These are phyloP conservation scores for Gossypium herbaceum DNA, from an alignment of 345 rosid species.

Conservation along the genomic window DNA sequence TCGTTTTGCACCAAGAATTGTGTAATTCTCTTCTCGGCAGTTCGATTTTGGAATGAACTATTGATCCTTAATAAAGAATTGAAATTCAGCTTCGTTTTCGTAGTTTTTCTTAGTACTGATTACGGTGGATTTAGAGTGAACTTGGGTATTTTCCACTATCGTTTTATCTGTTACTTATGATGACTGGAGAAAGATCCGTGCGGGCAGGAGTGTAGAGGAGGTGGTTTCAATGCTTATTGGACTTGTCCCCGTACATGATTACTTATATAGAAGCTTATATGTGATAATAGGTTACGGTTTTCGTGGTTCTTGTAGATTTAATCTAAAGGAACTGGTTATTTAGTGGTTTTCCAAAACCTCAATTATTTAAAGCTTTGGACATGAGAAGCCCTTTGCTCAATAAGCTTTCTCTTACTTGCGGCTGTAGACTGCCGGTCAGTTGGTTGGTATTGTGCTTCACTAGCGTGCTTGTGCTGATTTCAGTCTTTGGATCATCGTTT, in stretches of 20 bases:
- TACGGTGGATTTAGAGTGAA: conserved; percentile 17
- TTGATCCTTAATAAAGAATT: conserved; percentile 25
- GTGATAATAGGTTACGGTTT: conserved; percentile 40
- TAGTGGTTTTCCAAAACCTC: conserved; percentile 27
- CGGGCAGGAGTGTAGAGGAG: conserved; percentile 16
- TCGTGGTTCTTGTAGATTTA: conserved; percentile 27
- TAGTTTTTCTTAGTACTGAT: conserved; percentile 7
- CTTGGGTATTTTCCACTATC: background rate
- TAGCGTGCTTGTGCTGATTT: conserved; percentile 57
- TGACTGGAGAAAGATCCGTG: conserved; percentile 14
- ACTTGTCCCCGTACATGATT: conserved; percentile 21
- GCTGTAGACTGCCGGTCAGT: conserved; percentile 60
- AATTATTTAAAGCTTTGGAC: conserved; percentile 38
- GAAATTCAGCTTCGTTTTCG: conserved; percentile 8
- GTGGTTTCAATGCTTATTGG: conserved; percentile 30
- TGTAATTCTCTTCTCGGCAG: conserved; percentile 12
- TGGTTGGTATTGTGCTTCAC: conserved; percentile 59
- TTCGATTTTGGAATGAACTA: conserved; percentile 7
- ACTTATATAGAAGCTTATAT: conserved; percentile 27
- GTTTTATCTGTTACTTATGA: background rate
- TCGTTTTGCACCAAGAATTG: conserved; percentile 14
- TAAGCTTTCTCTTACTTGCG: conserved; percentile 50
- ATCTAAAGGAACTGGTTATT: conserved; percentile 21
- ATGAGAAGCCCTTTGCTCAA: conserved; percentile 89
- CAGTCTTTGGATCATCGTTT: conserved; percentile 63